Base-by-base conservation (phyloP, 148 eudicot genomes). In the Rhododendron griersonianum region DNA sequence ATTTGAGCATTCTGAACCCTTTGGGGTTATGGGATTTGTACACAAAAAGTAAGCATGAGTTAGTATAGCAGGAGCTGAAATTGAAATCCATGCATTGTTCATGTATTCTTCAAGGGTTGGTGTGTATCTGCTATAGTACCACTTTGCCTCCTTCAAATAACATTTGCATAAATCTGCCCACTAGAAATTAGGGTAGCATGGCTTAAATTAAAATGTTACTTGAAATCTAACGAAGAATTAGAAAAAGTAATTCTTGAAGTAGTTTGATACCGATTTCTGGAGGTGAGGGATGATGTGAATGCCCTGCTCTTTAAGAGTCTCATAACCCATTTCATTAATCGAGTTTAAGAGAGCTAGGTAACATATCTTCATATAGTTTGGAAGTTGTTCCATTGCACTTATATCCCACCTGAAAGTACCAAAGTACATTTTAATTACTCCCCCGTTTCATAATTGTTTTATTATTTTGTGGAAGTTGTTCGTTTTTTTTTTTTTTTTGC, bases 91-190 rank as follows among this genome's bases (percentile, higher is more conserved):
- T 18, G 75, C 89, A 67, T 86, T 84, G 11, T 67, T 28, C 1
- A 88, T 50, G 61, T 87, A 87, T 7, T 90, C 91, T 28, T 87
- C 65, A 0, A 86, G 39, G 13, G 83, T 83, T 30, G 89, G 91
- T 14, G 37, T 86, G 63, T 84, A 55, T 16, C 86, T 77, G 4
- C 3, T 55, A 30, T 81, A 7, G 83, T 74, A 82, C 90, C 91
- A 90, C 67, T 84, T 85, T 63, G 91, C 91, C 77, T 90, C 91
- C 84, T 37, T 19, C 41, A 84, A n/a, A 35, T 67, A 87, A 3
- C 78, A 6, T 33, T 69, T 50, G 19, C 87, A 87, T 23, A 90
- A 67, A 39, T 86, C 87, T 28, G 81, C 55, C 91, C 89, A 87
- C 90, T 90, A 59, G 13, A 47, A 25, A 41, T 55, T 44, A 47